Evolutionary conservation across 2,329 filamentous ascomycete species (phyloP).

Genomic region (Tolypocladium paradoxum): DNA sequence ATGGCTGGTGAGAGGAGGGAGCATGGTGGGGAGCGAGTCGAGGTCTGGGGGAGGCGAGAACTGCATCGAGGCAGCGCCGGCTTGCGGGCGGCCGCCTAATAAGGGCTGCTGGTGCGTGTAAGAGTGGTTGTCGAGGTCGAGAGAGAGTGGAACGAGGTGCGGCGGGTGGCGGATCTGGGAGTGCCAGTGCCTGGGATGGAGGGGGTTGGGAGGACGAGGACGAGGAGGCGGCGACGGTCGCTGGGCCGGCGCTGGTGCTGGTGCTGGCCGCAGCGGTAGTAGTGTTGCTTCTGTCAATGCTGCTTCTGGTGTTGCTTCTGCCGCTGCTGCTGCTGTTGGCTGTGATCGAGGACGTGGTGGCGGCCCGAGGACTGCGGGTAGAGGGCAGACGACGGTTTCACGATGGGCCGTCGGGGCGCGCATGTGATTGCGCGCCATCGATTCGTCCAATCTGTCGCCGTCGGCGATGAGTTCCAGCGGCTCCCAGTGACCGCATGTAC

Average conservation of each 20-base stretch:
- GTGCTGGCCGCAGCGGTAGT: slow-evolving; percentile 2
- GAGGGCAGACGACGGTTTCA: background rate
- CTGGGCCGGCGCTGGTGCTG: background rate
- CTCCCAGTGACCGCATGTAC: background rate
- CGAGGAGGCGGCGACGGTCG: background rate
- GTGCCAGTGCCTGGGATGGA: slow-evolving; percentile 8
- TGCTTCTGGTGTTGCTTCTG: background rate
- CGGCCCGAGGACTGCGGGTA: background rate
- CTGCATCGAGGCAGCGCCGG: slow-evolving; percentile 11
- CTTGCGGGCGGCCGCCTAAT: background rate
- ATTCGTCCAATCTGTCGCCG: background rate
- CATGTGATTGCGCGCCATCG: slow-evolving; percentile 12
- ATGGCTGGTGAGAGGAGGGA: slow-evolving; percentile 13
- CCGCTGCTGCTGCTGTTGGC: background rate
- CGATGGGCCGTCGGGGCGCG: slow-evolving; percentile 8
- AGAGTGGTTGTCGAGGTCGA: slow-evolving; percentile 2
- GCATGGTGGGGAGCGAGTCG: slow-evolving; percentile 16
- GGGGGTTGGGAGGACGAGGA: slow-evolving; percentile 3
- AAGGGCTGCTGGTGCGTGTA: background rate
- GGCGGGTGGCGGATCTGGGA: background rate
- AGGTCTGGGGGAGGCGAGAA: slow-evolving; percentile 11
- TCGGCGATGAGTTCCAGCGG: background rate
- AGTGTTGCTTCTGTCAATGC: background rate
- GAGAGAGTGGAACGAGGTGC: background rate
- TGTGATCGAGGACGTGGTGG: background rate